Evolutionary conservation across 768 basidiomycete genomes (phyloP), one percentile per base, ranked within the genome.

Genomic region (Exidia glandulosa): DNA sequence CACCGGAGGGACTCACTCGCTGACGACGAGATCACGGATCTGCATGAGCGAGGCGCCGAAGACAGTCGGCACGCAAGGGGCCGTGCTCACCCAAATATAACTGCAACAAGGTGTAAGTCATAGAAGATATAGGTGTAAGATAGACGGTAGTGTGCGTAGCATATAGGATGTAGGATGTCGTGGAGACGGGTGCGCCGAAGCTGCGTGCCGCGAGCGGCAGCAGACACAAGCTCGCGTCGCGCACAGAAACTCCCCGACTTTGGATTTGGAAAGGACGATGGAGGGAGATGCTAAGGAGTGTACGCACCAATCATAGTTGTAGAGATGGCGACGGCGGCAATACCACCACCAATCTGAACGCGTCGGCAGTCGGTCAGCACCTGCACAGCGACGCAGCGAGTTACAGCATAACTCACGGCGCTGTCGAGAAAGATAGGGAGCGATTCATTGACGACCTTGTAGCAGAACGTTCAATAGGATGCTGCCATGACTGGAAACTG

Each of bases 401-500:
- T 30, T 23, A 63, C 72, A 57, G n/a, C n/a, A n/a, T n/a, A n/a
- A n/a, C n/a, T n/a, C 67, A 81, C 77, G 19, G 87, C 88, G 63
- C 82, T 83, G 66, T 90, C 87, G 54, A 90, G 72, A 69, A 90
- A 90, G 48, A 91, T 89, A 34, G 88, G 88, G 60, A 92, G 79
- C 72, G 86, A 86, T 68, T 90, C 89, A 63, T 91, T 91, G 59
- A 90, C 75, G 60, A 90, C 81, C 88, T 89, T 32, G 52, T 41
- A 52, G 59, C 23, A 23, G 23, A 16, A 10, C 37, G 29, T 23
- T 30, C 29, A 10, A 27, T 3, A 50, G 48, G 14, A 9, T 27
- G 27, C 9, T 19, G 36, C 36, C 9, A 37, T 9, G 36, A 9
- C 19, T 37, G 36, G 36, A 10, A 19, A 37, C 10, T 27, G 50